These are phyloP conservation scores for Beauveria caledonica DNA, from an alignment of 2,329 filamentous ascomycete species.

Conservation along the genomic window DNA sequence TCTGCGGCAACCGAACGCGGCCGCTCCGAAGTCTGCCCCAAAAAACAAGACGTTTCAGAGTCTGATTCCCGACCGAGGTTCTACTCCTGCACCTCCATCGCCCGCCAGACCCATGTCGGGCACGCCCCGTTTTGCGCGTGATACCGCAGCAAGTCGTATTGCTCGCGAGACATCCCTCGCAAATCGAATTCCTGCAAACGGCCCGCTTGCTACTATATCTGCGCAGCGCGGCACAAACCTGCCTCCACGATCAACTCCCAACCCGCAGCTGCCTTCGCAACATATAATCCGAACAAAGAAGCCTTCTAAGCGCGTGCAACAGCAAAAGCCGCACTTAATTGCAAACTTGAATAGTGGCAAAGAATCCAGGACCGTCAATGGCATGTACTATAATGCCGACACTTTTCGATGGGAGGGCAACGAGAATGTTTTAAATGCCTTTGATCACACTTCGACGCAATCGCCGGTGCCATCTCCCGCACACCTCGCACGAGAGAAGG, in stretches of 20 bases:
- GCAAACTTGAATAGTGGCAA: constrained; percentile 69
- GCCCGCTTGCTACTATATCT: constrained; percentile 45
- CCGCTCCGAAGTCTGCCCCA: constrained; percentile 55
- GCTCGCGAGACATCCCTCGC: constrained; percentile 54
- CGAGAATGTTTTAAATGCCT: constrained; percentile 72
- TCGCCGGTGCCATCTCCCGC: constrained; percentile 31
- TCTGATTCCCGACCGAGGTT: constrained; percentile 44
- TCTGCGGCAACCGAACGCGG: constrained; percentile 67
- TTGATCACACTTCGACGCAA: constrained; percentile 55
- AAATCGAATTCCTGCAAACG: constrained; percentile 47
- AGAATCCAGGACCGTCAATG: constrained; percentile 78
- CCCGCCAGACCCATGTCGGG: constrained; percentile 45
- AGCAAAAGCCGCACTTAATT: constrained; percentile 79
- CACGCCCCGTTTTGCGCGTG: constrained; percentile 54
- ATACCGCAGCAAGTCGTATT: constrained; percentile 57
- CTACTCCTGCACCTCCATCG: constrained; percentile 45
- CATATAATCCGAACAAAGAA: constrained; percentile 45
- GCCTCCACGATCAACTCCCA: constrained; percentile 40
- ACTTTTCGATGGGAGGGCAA: constrained; percentile 94
- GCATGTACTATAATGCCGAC: constrained; percentile 89
- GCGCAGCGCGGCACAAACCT: constrained; percentile 48
- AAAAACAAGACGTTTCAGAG: constrained; percentile 51
- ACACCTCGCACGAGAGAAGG: constrained; percentile 46
- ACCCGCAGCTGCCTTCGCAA: constrained; percentile 32
- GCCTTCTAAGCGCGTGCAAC: constrained; percentile 48